Evolutionary conservation across 257 asterid genomes (phyloP), one percentile per base, ranked within the genome.

Genomic region (Plectranthus barbatus): DNA sequence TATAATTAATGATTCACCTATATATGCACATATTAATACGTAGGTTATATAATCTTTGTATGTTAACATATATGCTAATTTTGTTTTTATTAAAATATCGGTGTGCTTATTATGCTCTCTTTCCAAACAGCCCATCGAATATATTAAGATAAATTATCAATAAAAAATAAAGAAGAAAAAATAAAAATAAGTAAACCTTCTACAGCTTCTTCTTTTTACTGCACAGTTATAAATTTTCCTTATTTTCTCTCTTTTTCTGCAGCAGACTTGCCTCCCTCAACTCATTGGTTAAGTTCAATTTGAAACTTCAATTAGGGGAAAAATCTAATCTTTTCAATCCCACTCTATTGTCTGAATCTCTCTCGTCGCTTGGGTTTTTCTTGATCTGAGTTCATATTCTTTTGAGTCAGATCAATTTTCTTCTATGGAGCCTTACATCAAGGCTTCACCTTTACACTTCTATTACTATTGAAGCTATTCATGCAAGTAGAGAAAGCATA

Each of bases 301-400:
- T 75, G 76, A 62, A 56, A 68, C 55, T 40, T 67, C 57, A 29
- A 56, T 50, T 42, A 29, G 45, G 49, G 14, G 13, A 68, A 73
- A 68, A 10, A 50, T 14, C 45, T 45, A 70, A 73, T 65, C 73
- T 73, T 61, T 62, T 59, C 40, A 33, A 70, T 77, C 67, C 55
- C 60, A 71, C 40, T 73, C 69, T 77, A 64, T 47, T 70, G 48
- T 11, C 55, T 55, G 18, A 69, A 70, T 66, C 71, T 19, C 46
- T 44, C 49, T n/a, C 68, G 34, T 34, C 54, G 64, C 73, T 41
- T 48, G 19, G 31, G 53, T 60, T 10, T 67, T 57, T 74, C 69
- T 70, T 81, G 74, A 77, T 81, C 82, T 77, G 83, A n/a, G n/a
- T 63, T 70, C 47, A 52, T 67, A 44, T 62, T 6, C 31, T 55